Percentiles rank a stretch among this genome's conserved stretches.
phyloP scores from a whole-genome alignment of 2,329 filamentous ascomycete species.

The Fusarium sp. region DNA sequence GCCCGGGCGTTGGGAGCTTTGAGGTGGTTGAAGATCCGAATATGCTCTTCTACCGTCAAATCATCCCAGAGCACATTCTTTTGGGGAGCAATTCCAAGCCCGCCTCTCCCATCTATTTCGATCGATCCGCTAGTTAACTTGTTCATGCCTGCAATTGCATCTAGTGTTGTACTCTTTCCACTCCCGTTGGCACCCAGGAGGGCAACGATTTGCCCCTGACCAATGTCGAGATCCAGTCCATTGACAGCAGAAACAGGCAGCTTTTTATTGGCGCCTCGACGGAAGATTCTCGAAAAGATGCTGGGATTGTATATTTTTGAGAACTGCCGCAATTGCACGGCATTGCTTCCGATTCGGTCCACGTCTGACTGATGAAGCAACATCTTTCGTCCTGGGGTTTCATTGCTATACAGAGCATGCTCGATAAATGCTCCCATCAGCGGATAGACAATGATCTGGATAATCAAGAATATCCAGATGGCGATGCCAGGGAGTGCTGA shows the following conservation, averaged over 20 bases:
- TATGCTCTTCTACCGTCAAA: conserved; percentile 86
- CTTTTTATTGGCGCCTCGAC: conserved; percentile 57
- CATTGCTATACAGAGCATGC: conserved; percentile 79
- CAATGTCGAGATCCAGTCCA: conserved; percentile 76
- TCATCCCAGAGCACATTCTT: conserved; percentile 96
- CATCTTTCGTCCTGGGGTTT: conserved; percentile 71
- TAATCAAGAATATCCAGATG: conserved; percentile 80
- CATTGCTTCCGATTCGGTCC: conserved; percentile 55
- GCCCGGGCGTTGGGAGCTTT: conserved; percentile 74
- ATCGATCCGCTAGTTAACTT: conserved; percentile 82
- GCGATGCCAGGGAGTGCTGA: conserved; percentile 80
- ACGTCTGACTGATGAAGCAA: conserved; percentile 53
- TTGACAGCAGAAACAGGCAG: conserved; percentile 84
- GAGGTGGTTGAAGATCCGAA: conserved; percentile 84
- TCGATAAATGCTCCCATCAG: conserved; percentile 82
- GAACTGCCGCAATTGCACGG: conserved; percentile 79
- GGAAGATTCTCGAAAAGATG: conserved; percentile 68
- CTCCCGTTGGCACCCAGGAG: conserved; percentile 90
- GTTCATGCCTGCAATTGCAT: conserved; percentile 87
- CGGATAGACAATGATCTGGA: conserved; percentile 85
- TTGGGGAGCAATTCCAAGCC: conserved; percentile 89
- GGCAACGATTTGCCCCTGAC: conserved; percentile 85
- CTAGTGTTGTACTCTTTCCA: conserved; percentile 90
- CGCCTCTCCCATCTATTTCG: conserved; percentile 80
- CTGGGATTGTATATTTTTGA: conserved; percentile 83